Base-by-base conservation (phyloP, 805 yeast species). In the Cyberlindnera galapagoensis region DNA sequence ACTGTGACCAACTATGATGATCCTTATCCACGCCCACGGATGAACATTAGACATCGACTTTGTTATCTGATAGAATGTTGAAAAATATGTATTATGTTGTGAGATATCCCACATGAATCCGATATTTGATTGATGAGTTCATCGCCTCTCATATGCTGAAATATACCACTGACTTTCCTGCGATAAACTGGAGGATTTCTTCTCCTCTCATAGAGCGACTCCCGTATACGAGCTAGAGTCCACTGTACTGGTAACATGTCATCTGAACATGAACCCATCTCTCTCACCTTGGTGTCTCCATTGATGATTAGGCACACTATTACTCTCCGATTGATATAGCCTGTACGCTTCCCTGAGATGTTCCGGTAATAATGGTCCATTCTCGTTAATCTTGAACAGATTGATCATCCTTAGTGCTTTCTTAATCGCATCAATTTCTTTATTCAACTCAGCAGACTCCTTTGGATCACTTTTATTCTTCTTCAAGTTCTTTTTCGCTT, bases 321-420 rank as follows among this genome's bases (percentile, higher is more conserved):
- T 76, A 31, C 70, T 74, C 47, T 87, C 95, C 26, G 68, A 42
- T 43, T 73, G 75, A 44, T 78, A 81, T 29, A 81, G 54, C 44
- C 94, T 64, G 90, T 94, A 84, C 1, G 96, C 96, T 47, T 86
- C 95, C 31, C 94, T 60, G 18, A 88, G 67, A 51, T 88, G 94
- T 39, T 83, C 87, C 0, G 97, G 95, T 21, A 74, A 64, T 27
- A 88, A 54, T 2, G 95, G 95, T 29, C 66, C 66, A 24, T 62
- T 52, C 12, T 54, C 58, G 46, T 69, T 59, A 42, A 40, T 51
- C 43, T 31, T 49, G 36, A 22, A 72, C 37, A 43, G 49, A 33
- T 29, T 53, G 46, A 33, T 36, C 34, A 19, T 54, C 47, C 34
- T 48, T 47, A 33, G 41, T 33, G 43, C 62, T 35, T 26, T 8